Evolutionary conservation across 139 green algal genomes (phyloP).

Genomic region (Gonium pectorale): DNA sequence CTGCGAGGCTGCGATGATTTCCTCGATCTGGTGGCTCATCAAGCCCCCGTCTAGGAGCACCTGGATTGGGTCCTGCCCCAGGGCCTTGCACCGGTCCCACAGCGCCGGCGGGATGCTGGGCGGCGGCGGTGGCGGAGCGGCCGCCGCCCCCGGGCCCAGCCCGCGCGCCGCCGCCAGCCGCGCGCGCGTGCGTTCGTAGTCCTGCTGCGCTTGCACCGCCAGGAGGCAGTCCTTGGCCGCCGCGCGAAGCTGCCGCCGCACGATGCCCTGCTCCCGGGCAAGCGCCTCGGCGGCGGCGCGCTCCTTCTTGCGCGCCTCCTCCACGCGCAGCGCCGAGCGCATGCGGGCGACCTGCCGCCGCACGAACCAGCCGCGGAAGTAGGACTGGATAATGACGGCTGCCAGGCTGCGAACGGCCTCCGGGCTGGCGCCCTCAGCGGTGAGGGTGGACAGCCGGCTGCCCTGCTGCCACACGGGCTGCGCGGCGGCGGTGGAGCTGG

Average conservation of each 20-base stretch:
- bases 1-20: background rate
- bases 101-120: background rate
- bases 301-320: background rate
- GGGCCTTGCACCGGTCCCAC: constrained; percentile 1
- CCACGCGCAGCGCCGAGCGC: background rate
- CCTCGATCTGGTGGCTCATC: constrained; percentile 24
- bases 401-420: constrained; percentile 12
- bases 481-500: background rate
- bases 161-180: constrained; percentile 26
- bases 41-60: constrained; percentile 23
- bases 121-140: constrained; percentile 17
- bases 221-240: constrained; percentile 36
- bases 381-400: constrained; percentile 42
- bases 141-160: background rate
- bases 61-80: constrained; percentile 33
- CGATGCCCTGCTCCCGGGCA: background rate
- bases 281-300: constrained; percentile 48
- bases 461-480: no score
- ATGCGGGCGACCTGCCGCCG: background rate
- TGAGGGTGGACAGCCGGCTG: no score
- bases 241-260: constrained; percentile 9
- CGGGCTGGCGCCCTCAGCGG: background rate
- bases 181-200: constrained; percentile 25
- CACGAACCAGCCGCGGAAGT: constrained; percentile 30
- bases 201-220: constrained; percentile 33